These are phyloP conservation scores for Cercospora brassicicola DNA, from an alignment of 2,329 filamentous ascomycete species.

Conservation along the genomic window DNA sequence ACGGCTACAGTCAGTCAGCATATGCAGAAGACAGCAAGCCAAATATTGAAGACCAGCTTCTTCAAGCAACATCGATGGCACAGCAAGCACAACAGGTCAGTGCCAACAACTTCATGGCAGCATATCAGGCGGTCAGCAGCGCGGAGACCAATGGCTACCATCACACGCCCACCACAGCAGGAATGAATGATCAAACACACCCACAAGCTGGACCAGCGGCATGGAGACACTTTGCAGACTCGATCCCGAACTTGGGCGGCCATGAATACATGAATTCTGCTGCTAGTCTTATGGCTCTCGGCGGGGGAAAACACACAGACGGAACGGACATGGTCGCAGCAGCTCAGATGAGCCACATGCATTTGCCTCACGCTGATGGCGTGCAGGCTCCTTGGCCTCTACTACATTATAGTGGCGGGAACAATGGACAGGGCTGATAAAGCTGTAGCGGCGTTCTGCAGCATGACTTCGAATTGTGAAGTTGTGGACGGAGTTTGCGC, in stretches of 20 bases:
- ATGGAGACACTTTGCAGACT: conserved; percentile 38
- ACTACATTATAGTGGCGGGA: not conserved
- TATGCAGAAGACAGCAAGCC: conserved; percentile 28
- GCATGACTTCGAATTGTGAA: not conserved
- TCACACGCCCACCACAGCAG: conserved; percentile 13
- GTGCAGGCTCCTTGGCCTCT: conserved; percentile 31
- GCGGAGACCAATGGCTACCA: conserved; percentile 18
- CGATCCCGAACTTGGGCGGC: conserved; percentile 26
- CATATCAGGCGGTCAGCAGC: conserved; percentile 23
- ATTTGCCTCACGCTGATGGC: conserved; percentile 24
- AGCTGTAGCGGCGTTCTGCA: not conserved
- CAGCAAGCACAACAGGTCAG: conserved; percentile 15
- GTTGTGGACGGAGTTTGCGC: not conserved
- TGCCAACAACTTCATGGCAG: conserved; percentile 24
- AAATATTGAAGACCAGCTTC: conserved; percentile 28
- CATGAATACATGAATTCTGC: conserved; percentile 24
- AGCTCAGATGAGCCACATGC: conserved; percentile 27
- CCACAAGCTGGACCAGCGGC: conserved; percentile 32
- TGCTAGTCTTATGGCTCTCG: conserved; percentile 21
- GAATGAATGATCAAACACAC: conserved; percentile 19
- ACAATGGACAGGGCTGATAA: not conserved
- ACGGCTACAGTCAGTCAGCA: conserved; percentile 18
- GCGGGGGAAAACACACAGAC: conserved; percentile 17
- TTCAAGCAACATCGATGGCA: conserved; percentile 19
- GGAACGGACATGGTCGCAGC: conserved; percentile 17